Evolutionary conservation across 345 rosid species (phyloP).

Genomic region (Theobroma cacao): DNA sequence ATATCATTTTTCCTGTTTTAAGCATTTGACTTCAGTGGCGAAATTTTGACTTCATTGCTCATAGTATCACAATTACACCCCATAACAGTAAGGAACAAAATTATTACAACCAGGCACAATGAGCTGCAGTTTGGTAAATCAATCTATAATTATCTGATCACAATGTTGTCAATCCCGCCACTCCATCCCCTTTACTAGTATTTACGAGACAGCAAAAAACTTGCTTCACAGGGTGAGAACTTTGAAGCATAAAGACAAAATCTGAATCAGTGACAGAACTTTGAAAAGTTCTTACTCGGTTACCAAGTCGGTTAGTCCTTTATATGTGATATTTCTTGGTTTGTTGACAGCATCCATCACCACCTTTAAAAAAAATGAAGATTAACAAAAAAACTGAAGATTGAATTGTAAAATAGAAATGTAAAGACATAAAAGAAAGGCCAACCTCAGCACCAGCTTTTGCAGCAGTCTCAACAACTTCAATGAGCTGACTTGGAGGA

Average conservation of each 20-base stretch:
- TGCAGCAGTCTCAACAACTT: conserved; percentile 84
- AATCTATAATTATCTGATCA: background rate
- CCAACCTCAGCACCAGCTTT: conserved; percentile 83
- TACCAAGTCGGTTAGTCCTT: conserved; percentile 84
- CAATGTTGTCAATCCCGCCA: background rate
- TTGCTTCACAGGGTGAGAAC: background rate
- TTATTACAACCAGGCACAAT: background rate
- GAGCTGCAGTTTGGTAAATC: background rate
- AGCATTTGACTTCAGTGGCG: conserved; percentile 1
- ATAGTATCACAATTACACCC: background rate
- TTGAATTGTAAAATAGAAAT: background rate
- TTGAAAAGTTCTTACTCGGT: conserved; percentile 65
- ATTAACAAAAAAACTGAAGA: background rate
- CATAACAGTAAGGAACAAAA: background rate
- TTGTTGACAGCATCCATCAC: conserved; percentile 92
- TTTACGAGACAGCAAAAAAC: background rate
- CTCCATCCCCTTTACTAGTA: background rate
- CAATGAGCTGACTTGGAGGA: conserved; percentile 57
- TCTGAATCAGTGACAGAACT: background rate
- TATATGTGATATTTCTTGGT: conserved; percentile 76
- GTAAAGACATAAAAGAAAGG: background rate
- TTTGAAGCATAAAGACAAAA: background rate
- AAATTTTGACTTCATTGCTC: background rate
- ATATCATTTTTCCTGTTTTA: background rate
- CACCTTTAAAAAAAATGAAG: conserved; percentile 42